Percentiles rank a stretch among this genome's conserved stretches.
phyloP scores from a whole-genome alignment of 2,329 filamentous ascomycete genomes.

The Curvularia verruculosa region DNA sequence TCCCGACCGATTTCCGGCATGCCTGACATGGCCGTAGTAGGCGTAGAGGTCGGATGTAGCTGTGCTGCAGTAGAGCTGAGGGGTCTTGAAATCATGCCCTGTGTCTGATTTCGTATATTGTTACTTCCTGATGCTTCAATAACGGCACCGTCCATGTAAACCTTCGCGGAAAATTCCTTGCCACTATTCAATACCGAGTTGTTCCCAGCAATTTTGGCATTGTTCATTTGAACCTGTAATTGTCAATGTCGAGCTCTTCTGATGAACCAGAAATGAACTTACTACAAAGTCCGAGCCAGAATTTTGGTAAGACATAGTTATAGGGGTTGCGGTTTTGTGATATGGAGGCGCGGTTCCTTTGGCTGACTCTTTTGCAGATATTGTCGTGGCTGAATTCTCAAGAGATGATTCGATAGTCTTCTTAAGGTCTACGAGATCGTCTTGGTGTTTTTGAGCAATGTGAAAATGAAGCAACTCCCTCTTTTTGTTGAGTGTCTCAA shows the following conservation, averaged over 20 bases:
- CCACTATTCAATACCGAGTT: no score
- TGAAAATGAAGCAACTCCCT: neutral
- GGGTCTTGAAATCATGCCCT: neutral
- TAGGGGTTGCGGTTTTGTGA: no score
- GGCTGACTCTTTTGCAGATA: neutral
- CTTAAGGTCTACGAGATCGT: neutral
- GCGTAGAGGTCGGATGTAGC: neutral
- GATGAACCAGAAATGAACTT: neutral
- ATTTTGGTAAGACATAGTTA: no score
- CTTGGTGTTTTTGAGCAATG: neutral
- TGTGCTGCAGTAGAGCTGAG: neutral
- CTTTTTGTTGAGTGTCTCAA: constrained; percentile 1
- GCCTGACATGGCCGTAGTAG: neutral
- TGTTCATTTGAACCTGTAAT: no score
- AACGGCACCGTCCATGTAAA: no score
- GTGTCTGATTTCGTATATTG: neutral
- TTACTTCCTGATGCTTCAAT: no score
- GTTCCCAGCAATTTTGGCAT: no score
- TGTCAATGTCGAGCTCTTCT: no score
- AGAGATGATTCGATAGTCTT: neutral
- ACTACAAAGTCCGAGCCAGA: no score
- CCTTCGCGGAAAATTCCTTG: no score
- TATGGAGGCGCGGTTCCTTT: neutral
- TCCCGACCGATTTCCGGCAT: neutral
- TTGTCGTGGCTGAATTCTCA: neutral